Conservation (phyloP, 805 yeast species). For the Pichia occidentalis region DNA sequence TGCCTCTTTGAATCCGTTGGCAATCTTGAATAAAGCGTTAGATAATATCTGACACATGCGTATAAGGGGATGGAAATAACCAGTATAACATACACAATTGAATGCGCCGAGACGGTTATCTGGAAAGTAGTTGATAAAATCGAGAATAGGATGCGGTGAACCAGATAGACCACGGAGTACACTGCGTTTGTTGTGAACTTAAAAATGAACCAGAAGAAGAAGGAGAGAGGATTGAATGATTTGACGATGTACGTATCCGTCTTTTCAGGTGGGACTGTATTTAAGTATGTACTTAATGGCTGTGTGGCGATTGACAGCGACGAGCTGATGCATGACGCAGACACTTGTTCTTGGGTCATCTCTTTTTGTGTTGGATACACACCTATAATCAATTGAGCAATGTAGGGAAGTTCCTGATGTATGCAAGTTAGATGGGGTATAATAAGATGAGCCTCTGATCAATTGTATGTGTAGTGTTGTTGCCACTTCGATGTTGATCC, state of each 20-base stretch:
- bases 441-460: too few species aligned
- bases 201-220: neutral
- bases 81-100: constrained; percentile 33
- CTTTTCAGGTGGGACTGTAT: too few species aligned
- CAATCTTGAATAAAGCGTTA: constrained; percentile 56
- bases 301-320: too few species aligned
- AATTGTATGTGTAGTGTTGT: too few species aligned
- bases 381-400: too few species aligned
- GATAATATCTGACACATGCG: constrained; percentile 52
- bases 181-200: neutral
- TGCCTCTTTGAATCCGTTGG: constrained; percentile 39
- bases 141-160: constrained; percentile 17
- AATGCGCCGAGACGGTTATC: constrained; percentile 45
- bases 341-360: too few species aligned
- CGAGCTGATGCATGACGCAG: too few species aligned
- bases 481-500: too few species aligned
- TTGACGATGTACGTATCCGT: constrained; percentile 6
- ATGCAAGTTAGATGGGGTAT: too few species aligned
- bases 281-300: too few species aligned
- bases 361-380: too few species aligned
- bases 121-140: constrained; percentile 41
- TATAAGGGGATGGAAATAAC: constrained; percentile 32
- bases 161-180: neutral
- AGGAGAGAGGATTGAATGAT: neutral
- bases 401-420: too few species aligned